Base-by-base conservation (phyloP, 2,329 filamentous ascomycete genomes). In the Monilinia fructigena region DNA sequence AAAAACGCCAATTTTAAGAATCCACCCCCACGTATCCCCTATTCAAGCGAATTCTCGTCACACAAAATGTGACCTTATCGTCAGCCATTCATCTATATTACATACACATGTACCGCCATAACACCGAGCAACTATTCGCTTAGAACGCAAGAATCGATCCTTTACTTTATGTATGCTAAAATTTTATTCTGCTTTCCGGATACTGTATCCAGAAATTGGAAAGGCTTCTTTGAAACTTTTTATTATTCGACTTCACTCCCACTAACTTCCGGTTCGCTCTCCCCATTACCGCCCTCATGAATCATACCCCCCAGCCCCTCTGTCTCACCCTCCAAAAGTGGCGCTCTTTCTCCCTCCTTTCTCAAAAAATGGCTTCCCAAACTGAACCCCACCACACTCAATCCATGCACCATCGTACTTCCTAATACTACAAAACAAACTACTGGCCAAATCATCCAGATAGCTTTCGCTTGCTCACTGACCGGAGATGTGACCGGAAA, bases 371-470 rank as follows among this genome's bases (percentile, higher is more conserved):
- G 82, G 0, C 80, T 79, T 1, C 74, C 76, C 0, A 86, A 63
- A 68, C 81, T 83, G 66, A 86, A 80, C 0, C 76, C 80, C 60
- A 83, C 72, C 2, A 83, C 82, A 68, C 81, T 83, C 48, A 85
- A 70, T 0, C 83, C 83, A 75, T 86, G 83, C 6, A 86, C 77
- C 67, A 86, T 75, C 5, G 81, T 84, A 68, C 81, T 83, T 3
- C 82, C 82, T 5, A 86, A 71, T 0, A 85, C 82, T 4, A 85
- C 76, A 69, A 84, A 85, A 68, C 81, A 84, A 1, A 86, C 79
- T 0, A 86, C 77, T 0, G 83, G 83, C 82, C 82, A 86, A 0
- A 86, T 77, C 10, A 81, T 74, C 35, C 79, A 76, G 3, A 84
- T 76, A 0, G 80, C 78, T 26, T 75, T 71, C 55, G 77, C 73